phyloP scores from a whole-genome alignment of 768 basidiomycete genomes.

The Trametes punicea region DNA sequence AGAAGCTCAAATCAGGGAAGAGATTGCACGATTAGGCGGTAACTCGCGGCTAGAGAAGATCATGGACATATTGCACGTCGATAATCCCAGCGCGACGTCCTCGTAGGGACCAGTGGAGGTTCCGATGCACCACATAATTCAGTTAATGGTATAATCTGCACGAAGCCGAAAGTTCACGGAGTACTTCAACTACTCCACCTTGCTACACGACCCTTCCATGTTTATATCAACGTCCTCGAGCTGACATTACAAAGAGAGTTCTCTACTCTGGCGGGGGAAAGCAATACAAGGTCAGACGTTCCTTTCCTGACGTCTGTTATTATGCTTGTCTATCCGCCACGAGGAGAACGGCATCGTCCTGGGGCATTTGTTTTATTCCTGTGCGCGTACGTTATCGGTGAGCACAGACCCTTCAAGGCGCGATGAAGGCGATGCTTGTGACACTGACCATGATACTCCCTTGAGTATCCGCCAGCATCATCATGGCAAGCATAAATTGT shows the following conservation, averaged over 20 bases:
- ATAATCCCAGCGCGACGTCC: neutral
- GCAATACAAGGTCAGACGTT: no score
- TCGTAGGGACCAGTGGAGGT: neutral
- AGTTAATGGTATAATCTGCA: no score
- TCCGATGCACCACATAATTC: neutral
- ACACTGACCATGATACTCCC: no score
- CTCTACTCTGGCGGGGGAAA: no score
- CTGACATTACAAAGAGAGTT: no score
- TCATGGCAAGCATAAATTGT: no score
- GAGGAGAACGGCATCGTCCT: neutral
- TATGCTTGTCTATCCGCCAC: neutral
- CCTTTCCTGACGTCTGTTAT: no score
- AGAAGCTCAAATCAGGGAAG: slow-evolving; percentile 61
- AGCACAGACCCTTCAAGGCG: neutral
- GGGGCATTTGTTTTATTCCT: neutral
- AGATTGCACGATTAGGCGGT: slow-evolving; percentile 75
- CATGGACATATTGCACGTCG: slow-evolving; percentile 38
- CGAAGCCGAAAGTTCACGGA: no score
- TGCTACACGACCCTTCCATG: no score
- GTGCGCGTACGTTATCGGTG: neutral
- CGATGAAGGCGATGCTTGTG: neutral
- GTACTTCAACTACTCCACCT: no score
- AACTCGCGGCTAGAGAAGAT: slow-evolving; percentile 60
- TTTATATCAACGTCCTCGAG: no score
- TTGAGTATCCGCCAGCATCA: no score